Percentiles rank a stretch among this genome's conserved stretches.
phyloP scores from a whole-genome alignment of 2,329 filamentous ascomycete species.

The Cordyceps fumosorosea region DNA sequence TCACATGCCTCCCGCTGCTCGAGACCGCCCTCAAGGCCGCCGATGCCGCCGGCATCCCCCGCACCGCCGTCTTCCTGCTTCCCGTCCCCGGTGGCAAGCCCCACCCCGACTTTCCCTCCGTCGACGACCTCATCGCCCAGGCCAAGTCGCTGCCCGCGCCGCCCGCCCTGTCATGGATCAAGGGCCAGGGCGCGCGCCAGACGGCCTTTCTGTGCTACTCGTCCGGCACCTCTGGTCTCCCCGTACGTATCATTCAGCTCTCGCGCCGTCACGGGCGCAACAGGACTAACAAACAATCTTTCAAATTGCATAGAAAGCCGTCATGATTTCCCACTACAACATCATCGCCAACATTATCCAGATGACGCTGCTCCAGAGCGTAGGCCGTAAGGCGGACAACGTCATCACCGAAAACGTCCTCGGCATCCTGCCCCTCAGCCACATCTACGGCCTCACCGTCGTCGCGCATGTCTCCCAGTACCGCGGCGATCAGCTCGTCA shows the following conservation, averaged over 20 bases:
- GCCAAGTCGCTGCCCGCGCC: slow-evolving; percentile 49
- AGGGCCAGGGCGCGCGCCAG: slow-evolving; percentile 60
- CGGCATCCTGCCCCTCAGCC: slow-evolving; percentile 71
- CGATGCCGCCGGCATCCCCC: slow-evolving; percentile 54
- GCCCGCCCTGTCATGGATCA: slow-evolving; percentile 51
- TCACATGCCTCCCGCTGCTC: slow-evolving; percentile 64
- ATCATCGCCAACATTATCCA: slow-evolving; percentile 73
- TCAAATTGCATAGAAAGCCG: slow-evolving; percentile 56
- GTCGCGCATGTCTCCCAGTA: slow-evolving; percentile 60
- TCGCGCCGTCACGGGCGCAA: not conserved
- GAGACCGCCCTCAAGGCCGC: slow-evolving; percentile 59
- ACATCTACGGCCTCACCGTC: slow-evolving; percentile 73
- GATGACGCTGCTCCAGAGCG: slow-evolving; percentile 38
- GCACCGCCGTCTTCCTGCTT: slow-evolving; percentile 60
- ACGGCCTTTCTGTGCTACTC: slow-evolving; percentile 75
- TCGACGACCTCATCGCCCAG: slow-evolving; percentile 58
- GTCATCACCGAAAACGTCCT: slow-evolving; percentile 43
- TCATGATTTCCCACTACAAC: slow-evolving; percentile 75
- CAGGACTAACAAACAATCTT: not conserved
- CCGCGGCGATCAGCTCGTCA: slow-evolving; percentile 65
- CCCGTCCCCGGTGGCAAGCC: slow-evolving; percentile 55
- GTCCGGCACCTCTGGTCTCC: slow-evolving; percentile 71
- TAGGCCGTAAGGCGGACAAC: slow-evolving; percentile 29
- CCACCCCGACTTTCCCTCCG: slow-evolving; percentile 51
- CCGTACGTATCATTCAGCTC: slow-evolving; percentile 39